These are phyloP conservation scores for Lunularia cruciata DNA, from an alignment of 225 moss, liverwort and hornwort genomes.

Conservation along the genomic window DNA sequence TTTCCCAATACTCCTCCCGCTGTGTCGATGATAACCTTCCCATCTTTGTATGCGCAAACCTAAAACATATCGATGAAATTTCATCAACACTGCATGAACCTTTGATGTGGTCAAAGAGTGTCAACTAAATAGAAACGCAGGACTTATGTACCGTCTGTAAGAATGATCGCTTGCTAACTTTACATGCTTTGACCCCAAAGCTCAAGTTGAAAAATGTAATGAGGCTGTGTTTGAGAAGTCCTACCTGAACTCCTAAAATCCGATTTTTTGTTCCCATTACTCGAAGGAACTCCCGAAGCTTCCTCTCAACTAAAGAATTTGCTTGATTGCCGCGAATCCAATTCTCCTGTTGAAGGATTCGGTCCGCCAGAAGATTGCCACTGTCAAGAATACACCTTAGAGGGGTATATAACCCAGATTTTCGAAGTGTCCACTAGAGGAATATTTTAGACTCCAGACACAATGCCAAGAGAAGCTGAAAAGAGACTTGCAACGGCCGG, in stretches of 20 bases:
- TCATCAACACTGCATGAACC: too few species aligned
- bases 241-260: conserved; percentile 84
- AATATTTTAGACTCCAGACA: too few species aligned
- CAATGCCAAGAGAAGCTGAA: too few species aligned
- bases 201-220: too few species aligned
- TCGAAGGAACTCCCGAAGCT: conserved; percentile 62
- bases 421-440: background rate
- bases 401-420: background rate
- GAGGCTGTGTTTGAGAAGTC: too few species aligned
- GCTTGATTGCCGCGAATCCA: conserved; percentile 65
- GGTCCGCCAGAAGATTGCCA: conserved; percentile 63
- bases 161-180: too few species aligned
- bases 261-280: conserved; percentile 63
- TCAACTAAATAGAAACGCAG: too few species aligned
- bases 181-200: too few species aligned
- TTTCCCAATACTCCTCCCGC: conserved; percentile 87
- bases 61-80: too few species aligned
- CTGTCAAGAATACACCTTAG: conserved; percentile 41
- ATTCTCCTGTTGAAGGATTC: conserved; percentile 59
- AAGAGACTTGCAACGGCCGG: too few species aligned
- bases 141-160: too few species aligned
- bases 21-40: conserved; percentile 82
- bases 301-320: conserved; percentile 67
- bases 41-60: conserved; percentile 96
- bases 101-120: background rate